Conservation (phyloP, 164 flowering plant species). For the Buxus sempervirens region DNA sequence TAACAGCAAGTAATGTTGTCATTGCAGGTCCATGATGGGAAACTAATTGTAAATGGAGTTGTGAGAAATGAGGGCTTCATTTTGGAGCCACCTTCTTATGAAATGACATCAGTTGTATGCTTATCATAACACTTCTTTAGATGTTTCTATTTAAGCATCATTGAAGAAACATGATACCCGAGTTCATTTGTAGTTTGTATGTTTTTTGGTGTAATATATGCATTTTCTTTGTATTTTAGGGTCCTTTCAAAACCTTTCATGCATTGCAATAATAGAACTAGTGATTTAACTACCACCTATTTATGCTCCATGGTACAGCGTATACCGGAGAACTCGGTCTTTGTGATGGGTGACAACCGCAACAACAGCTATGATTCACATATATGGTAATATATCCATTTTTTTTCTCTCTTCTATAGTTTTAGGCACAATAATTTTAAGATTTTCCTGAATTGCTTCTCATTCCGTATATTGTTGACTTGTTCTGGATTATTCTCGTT, state of each 20-base stretch:
- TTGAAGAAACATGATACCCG: too few relatives aligned
- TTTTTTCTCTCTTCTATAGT: not conserved
- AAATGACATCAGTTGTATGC: constrained; percentile 70
- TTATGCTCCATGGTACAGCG: constrained; percentile 40
- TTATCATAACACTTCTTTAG: not conserved
- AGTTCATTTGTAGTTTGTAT: too few relatives aligned
- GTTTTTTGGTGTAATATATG: not conserved
- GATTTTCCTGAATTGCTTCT: not conserved
- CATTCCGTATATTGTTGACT: not conserved
- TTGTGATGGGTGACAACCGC: constrained; percentile 99
- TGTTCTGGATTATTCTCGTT: not conserved
- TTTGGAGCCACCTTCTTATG: constrained; percentile 75
- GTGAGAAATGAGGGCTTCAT: constrained; percentile 65
- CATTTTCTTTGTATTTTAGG: too few relatives aligned
- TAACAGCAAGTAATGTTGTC: not conserved
- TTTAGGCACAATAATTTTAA: not conserved
- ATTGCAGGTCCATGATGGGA: constrained; percentile 85
- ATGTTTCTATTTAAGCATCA: too few relatives aligned
- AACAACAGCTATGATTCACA: constrained; percentile 99
- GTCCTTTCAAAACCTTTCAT: not conserved
- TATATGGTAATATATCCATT: constrained; percentile 59
- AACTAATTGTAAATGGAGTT: constrained; percentile 81
- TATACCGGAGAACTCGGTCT: constrained; percentile 83
- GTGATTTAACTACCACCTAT: not conserved
- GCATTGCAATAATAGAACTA: too few relatives aligned